These are phyloP conservation scores for Eutrema heterophyllum DNA, from an alignment of 345 rosid genomes.

Conservation along the genomic window DNA sequence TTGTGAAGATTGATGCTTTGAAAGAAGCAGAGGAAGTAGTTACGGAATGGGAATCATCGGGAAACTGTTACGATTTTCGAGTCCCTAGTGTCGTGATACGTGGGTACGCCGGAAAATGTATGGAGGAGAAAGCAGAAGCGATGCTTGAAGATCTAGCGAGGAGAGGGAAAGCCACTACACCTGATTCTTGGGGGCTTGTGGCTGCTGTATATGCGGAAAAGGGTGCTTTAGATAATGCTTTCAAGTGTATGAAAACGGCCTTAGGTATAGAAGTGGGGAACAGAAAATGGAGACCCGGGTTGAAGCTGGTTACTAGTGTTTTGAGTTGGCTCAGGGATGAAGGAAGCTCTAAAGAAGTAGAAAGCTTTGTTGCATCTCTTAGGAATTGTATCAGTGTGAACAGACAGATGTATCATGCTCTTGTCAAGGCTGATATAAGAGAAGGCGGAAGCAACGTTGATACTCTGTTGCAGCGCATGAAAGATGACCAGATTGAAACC, in stretches of 20 bases:
- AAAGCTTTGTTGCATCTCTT: conserved; percentile 44
- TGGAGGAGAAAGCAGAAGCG: conserved; percentile 53
- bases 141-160: conserved; percentile 45
- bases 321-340: conserved; percentile 60
- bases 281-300: conserved; percentile 60
- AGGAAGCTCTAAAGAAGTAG: conserved; percentile 47
- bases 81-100: conserved; percentile 46
- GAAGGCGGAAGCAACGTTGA: conserved; percentile 38
- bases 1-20: conserved; percentile 58
- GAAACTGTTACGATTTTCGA: conserved; percentile 54
- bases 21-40: conserved; percentile 67
- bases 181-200: conserved; percentile 61
- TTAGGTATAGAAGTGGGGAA: conserved; percentile 29
- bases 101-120: conserved; percentile 39
- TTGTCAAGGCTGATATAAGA: conserved; percentile 47
- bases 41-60: conserved; percentile 63
- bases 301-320: conserved; percentile 39
- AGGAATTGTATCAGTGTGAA: conserved; percentile 34
- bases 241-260: conserved; percentile 49
- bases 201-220: conserved; percentile 51
- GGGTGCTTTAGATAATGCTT: conserved; percentile 45
- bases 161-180: conserved; percentile 46
- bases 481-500: conserved; percentile 45
- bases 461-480: conserved; percentile 47
- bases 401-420: conserved; percentile 57